Evolutionary conservation across 495 filamentous ascomycete genomes (phyloP).

Genomic region (Penicillium cosmopolitanum): DNA sequence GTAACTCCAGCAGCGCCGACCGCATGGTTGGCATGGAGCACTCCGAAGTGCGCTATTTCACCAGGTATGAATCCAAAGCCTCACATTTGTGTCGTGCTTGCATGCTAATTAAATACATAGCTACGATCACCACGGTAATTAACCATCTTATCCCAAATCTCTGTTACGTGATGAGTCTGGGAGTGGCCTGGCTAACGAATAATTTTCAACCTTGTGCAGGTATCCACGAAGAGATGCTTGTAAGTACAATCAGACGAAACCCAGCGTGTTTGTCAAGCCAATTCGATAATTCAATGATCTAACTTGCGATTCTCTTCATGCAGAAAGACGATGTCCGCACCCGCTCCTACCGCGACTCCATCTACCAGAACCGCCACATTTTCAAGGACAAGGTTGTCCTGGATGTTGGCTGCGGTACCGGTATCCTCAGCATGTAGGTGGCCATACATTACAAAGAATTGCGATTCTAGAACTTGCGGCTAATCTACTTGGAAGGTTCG

Average conservation of each 20-base stretch:
- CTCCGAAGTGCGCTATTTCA: conserved; percentile 96
- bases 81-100: not conserved
- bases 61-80: conserved; percentile 63
- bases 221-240: conserved; percentile 98
- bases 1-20: conserved; percentile 51
- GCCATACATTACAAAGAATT: not conserved
- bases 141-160: not conserved
- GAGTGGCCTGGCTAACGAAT: conserved; percentile 19
- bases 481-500: conserved; percentile 71
- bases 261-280: not conserved
- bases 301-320: conserved; percentile 20
- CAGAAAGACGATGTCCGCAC: conserved; percentile 99
- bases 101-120: conserved; percentile 49
- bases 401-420: conserved; percentile 96
- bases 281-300: conserved; percentile 1
- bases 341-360: conserved; percentile 91
- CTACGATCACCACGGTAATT: conserved; percentile 92
- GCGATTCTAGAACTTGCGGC: not conserved
- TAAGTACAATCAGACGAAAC: conserved; percentile 51
- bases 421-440: conserved; percentile 81
- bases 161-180: not conserved
- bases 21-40: conserved; percentile 70
- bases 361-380: conserved; percentile 91
- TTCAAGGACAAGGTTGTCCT: conserved; percentile 98
- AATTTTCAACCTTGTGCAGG: conserved; percentile 55